Evolutionary conservation across 371 early-diverging fungal genomes (phyloP).

Genomic region (Syncephalis plumigaleata): DNA sequence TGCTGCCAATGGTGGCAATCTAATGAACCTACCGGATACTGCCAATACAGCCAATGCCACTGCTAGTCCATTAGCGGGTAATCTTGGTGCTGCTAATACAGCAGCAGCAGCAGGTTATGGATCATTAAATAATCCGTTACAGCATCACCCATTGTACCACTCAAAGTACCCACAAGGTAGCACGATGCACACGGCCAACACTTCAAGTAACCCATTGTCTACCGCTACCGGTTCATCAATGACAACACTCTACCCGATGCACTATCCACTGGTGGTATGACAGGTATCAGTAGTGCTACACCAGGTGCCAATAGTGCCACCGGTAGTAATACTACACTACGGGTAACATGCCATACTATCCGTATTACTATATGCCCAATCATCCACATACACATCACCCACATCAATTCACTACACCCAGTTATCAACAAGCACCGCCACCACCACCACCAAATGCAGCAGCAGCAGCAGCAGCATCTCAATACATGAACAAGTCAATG

Average conservation of each 20-base stretch:
- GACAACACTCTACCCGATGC: too few species aligned
- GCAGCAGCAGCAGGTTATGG: conserved; percentile 8
- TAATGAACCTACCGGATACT: too few species aligned
- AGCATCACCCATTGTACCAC: conserved; percentile 8
- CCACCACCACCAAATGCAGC: conserved; percentile 59
- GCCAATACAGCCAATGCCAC: too few species aligned
- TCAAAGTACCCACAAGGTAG: conserved; percentile 12
- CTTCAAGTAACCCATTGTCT: conserved; percentile 9
- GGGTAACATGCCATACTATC: conserved; percentile 33
- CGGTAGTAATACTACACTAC: conserved; percentile 14
- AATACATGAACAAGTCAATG: not conserved
- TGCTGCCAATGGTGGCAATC: too few species aligned
- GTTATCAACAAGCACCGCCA: conserved; percentile 68
- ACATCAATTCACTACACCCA: conserved; percentile 44
- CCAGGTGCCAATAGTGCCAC: conserved; percentile 9
- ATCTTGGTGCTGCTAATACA: conserved; percentile 6
- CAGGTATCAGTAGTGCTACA: too few species aligned
- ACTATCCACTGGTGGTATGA: too few species aligned
- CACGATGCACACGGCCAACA: conserved; percentile 11
- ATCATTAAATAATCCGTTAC: conserved; percentile 7
- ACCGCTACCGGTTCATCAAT: conserved; percentile 5
- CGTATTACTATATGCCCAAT: conserved; percentile 54
- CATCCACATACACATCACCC: conserved; percentile 30
- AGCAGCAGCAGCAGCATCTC: conserved; percentile 9
- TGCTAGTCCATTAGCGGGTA: too few species aligned